A percentile compares a stretch with the other conserved stretches of the same genome.
phyloP scores from a whole-genome alignment of 75 land plant species.

The Chamaecyparis obtusa region DNA sequence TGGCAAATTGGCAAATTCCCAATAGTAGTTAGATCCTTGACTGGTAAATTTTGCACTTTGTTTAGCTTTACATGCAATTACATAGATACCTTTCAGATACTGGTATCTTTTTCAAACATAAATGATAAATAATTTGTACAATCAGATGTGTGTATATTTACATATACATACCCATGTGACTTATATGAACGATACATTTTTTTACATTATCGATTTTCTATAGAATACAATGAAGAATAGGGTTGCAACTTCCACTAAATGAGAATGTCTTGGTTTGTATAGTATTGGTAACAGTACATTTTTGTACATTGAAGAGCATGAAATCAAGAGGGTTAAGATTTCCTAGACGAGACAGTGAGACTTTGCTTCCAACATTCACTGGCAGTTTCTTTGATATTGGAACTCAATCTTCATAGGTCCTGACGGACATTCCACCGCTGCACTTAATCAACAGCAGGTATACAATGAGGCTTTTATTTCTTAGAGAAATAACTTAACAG shows the following conservation, averaged over 20 bases:
- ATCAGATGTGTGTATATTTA: background rate
- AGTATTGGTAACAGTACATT: background rate
- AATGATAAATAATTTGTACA: background rate
- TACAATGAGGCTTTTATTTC: conserved; percentile 11
- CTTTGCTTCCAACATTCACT: conserved; percentile 22
- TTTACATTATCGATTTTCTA: background rate
- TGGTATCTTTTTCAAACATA: no score
- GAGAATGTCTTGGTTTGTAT: background rate
- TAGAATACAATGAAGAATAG: background rate
- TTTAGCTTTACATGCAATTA: no score
- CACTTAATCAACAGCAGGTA: conserved; percentile 7
- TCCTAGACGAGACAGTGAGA: conserved; percentile 37
- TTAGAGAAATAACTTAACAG: conserved; percentile 22
- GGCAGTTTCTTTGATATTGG: conserved; percentile 28
- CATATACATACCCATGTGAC: background rate
- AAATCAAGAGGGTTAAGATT: conserved; percentile 49
- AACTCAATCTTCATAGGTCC: conserved; percentile 13
- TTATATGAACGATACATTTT: background rate
- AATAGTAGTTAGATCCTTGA: no score
- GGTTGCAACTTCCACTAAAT: background rate
- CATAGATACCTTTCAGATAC: no score
- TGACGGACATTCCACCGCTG: no score
- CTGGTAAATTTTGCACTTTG: no score
- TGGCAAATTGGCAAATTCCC: no score
- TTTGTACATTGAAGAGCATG: conserved; percentile 52